phyloP scores from a whole-genome alignment of 805 yeast genomes.

The Jamesozyma rosinii region DNA sequence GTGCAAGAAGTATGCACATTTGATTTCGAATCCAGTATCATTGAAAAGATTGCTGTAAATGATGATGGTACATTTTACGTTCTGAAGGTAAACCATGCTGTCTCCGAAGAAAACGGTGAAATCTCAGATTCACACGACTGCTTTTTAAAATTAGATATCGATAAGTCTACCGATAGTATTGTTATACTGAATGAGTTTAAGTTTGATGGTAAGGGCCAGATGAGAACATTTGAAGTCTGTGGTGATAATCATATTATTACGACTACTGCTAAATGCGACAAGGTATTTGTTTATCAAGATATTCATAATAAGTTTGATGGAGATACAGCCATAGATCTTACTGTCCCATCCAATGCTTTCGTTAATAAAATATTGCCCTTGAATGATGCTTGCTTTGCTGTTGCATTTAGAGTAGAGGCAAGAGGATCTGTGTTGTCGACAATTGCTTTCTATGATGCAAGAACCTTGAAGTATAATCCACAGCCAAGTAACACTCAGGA shows the following conservation, averaged over 20 bases:
- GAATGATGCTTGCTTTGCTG: neutral
- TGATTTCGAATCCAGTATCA: slow-evolving; percentile 3
- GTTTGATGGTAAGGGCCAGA: slow-evolving; percentile 8
- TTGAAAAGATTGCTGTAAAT: slow-evolving; percentile 4
- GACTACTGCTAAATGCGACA: neutral
- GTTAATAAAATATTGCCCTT: neutral
- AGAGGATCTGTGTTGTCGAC: neutral
- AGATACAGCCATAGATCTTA: neutral
- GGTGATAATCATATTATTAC: slow-evolving; percentile 6
- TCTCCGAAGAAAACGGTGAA: neutral
- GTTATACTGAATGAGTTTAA: slow-evolving; percentile 2
- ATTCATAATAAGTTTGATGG: neutral
- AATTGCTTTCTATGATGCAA: neutral
- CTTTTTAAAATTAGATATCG: slow-evolving; percentile 1
- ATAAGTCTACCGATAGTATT: neutral
- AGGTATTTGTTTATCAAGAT: neutral
- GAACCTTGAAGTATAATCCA: neutral
- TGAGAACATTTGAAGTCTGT: slow-evolving; percentile 10
- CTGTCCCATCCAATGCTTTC: neutral
- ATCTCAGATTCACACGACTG: neutral
- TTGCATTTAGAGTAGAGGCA: neutral
- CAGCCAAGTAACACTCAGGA: neutral
- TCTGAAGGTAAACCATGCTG: slow-evolving; percentile 1
- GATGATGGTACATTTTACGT: slow-evolving; percentile 8
- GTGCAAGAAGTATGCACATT: slow-evolving; percentile 5